phyloP scores from a whole-genome alignment of 306 rosid genomes.

The Purshia tridentata region DNA sequence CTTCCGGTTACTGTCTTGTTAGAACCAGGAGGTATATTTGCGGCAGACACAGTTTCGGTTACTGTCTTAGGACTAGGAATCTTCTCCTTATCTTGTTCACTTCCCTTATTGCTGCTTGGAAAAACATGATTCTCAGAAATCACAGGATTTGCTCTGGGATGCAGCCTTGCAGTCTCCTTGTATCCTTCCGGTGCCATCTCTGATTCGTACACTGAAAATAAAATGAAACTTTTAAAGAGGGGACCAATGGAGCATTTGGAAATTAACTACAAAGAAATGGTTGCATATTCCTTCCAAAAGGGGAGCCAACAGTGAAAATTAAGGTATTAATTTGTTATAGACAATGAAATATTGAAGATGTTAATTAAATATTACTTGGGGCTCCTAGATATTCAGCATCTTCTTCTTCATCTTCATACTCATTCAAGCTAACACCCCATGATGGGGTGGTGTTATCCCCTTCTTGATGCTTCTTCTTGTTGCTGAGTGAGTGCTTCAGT shows the following conservation, averaged over 20 bases:
- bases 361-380: conserved; percentile 47
- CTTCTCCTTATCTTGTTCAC: conserved; percentile 30
- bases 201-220: conserved; percentile 67
- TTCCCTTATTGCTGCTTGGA: conserved; percentile 28
- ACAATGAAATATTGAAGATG: neutral
- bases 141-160: conserved; percentile 46
- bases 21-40: conserved; percentile 14
- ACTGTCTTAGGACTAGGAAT: conserved; percentile 25
- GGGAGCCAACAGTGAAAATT: too few relatives aligned
- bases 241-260: neutral
- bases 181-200: conserved; percentile 51
- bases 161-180: conserved; percentile 44
- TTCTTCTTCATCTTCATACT: conserved; percentile 39
- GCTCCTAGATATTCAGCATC: conserved; percentile 70
- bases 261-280: neutral
- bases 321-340: neutral
- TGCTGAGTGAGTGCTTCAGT: conserved; percentile 64
- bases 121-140: conserved; percentile 49
- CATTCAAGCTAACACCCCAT: conserved; percentile 39
- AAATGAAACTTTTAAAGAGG: conserved; percentile 5
- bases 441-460: conserved; percentile 44
- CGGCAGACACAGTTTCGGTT: conserved; percentile 16
- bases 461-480: conserved; percentile 57
- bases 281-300: neutral
- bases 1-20: conserved; percentile 26